Conservation (phyloP, 257 asterid genomes). For the Nicotiana paniculata region DNA sequence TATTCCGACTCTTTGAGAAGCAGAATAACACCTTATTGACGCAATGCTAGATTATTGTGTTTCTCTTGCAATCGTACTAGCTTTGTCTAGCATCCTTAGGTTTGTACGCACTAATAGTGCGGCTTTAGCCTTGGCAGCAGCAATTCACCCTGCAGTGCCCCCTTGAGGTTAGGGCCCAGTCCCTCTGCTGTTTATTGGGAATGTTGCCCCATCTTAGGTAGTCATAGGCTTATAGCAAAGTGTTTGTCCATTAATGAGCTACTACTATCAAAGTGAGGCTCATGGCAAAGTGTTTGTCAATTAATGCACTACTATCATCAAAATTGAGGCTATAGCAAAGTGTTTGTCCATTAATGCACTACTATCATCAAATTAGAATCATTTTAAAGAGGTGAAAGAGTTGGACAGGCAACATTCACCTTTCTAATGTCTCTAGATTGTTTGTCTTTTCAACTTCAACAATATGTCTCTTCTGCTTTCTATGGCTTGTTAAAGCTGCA, state of each 20-base stretch:
- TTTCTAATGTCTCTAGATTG: not conserved
- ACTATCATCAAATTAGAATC: not conserved
- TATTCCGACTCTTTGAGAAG: not conserved
- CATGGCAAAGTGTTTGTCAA: not conserved
- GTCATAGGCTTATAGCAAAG: not conserved
- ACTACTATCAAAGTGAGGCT: not conserved
- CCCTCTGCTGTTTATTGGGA: not conserved
- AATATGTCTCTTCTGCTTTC: not conserved
- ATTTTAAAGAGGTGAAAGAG: not conserved
- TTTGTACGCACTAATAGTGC: not conserved
- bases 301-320: not conserved
- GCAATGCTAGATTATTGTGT: not conserved
- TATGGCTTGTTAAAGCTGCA: slow-evolving; percentile 1
- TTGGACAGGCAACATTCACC: not conserved
- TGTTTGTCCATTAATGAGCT: not conserved
- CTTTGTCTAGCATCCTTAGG: not conserved
- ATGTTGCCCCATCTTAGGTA: not conserved
- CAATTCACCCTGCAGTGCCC: not conserved
- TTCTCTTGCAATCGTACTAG: not conserved
- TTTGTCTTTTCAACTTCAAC: slow-evolving; percentile 2
- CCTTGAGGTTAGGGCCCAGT: not conserved
- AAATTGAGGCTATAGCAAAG: not conserved
- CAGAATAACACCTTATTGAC: not conserved
- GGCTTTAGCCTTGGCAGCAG: not conserved
- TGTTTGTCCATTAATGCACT: not conserved